Percentiles rank a stretch among this genome's conserved stretches.
Conservation (phyloP, 768 basidiomycete genomes). For the Scleroderma citrinum region DNA sequence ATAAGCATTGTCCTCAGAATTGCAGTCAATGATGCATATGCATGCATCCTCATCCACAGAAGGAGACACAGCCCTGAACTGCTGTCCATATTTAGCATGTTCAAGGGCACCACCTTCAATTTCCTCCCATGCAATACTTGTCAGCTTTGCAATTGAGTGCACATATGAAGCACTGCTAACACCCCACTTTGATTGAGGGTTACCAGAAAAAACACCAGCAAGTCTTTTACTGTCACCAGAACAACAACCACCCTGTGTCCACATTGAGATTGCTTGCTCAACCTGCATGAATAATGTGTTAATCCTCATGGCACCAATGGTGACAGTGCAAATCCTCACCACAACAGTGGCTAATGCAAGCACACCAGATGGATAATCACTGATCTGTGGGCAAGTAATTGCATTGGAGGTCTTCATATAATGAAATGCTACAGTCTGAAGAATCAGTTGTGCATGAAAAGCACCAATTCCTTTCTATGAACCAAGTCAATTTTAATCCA, state of each 20-base stretch:
- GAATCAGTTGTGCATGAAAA: not conserved
- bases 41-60: not conserved
- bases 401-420: not conserved
- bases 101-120: not conserved
- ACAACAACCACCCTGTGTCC: not conserved
- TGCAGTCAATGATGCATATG: not conserved
- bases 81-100: not conserved
- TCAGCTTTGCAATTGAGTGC: not conserved
- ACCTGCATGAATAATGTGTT: not conserved
- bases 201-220: not conserved
- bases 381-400: not conserved
- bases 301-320: not conserved
- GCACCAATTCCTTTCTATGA: not conserved
- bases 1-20: not conserved
- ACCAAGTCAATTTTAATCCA: not conserved
- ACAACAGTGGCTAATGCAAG: not conserved
- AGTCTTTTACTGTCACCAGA: not conserved
- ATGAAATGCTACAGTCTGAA: not conserved
- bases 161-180: not conserved
- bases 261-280: not conserved
- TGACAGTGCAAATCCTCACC: not conserved
- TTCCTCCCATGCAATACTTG: not conserved
- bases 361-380: not conserved
- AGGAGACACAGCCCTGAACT: not conserved
- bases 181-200: not conserved